phyloP scores from a whole-genome alignment of 371 early-diverging fungal genomes.

The Apophysomyces ossiformis region DNA sequence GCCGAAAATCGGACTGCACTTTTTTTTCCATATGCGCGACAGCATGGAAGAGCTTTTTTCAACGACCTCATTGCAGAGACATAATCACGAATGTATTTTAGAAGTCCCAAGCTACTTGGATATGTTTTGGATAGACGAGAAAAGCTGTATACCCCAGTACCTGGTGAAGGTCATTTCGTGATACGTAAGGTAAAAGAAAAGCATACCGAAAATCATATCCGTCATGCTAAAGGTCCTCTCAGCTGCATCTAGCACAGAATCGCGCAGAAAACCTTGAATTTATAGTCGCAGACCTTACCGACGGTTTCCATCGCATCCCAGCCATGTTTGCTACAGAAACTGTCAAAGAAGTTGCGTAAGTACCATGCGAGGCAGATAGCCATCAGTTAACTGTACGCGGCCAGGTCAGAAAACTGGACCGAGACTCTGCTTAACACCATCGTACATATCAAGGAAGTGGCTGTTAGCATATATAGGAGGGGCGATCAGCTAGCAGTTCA shows the following conservation, averaged over 20 bases:
- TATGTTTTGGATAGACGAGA: background rate
- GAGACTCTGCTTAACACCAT: background rate
- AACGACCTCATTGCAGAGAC: background rate
- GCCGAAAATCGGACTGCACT: too few species aligned
- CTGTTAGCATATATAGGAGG: conserved; percentile 1
- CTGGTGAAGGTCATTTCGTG: background rate
- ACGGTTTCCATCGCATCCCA: background rate
- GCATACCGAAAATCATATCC: too few species aligned
- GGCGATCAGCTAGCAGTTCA: background rate
- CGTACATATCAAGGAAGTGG: background rate
- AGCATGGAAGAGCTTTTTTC: too few species aligned
- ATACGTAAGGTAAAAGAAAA: background rate
- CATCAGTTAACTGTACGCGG: background rate
- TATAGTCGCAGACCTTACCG: conserved; percentile 1
- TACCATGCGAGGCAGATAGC: too few species aligned
- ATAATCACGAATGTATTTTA: background rate
- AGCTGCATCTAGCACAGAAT: conserved; percentile 4
- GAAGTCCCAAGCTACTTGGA: background rate
- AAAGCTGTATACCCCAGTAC: background rate
- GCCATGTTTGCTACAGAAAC: background rate
- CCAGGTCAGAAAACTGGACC: background rate
- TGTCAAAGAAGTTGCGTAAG: background rate
- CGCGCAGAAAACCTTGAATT: background rate
- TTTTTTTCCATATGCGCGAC: background rate
- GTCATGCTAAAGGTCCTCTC: background rate